Percentiles rank a stretch among this genome's conserved stretches.
Conservation (phyloP, 257 asterid species). For the Petunia secreta region DNA sequence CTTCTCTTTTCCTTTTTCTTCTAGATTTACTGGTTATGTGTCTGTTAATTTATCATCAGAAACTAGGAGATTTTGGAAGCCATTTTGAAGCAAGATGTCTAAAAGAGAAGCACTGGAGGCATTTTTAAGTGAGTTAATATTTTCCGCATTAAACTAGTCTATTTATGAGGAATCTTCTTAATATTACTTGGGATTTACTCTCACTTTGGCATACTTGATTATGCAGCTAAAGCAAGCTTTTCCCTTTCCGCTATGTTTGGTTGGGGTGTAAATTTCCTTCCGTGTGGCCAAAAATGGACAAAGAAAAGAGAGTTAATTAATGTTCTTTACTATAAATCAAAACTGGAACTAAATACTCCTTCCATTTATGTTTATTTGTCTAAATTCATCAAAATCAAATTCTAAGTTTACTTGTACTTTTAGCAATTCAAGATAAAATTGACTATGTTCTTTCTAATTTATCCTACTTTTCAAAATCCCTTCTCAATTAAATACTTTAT, state of each 20-base stretch:
- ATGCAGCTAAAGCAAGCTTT: background rate
- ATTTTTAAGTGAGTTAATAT: background rate
- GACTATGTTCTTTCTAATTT: too few relatives aligned
- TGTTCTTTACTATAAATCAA: too few relatives aligned
- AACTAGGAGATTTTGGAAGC: slow-evolving; percentile 22
- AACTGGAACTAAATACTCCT: too few relatives aligned
- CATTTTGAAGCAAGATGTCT: slow-evolving; percentile 18
- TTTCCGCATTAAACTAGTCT: background rate
- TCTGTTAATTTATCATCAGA: background rate
- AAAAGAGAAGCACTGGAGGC: background rate
- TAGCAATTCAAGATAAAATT: too few relatives aligned
- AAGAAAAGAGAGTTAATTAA: too few relatives aligned
- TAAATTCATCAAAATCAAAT: too few relatives aligned
- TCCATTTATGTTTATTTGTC: too few relatives aligned
- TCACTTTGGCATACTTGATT: background rate
- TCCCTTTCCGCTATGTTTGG: background rate
- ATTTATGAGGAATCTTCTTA: background rate
- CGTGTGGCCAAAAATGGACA: too few relatives aligned
- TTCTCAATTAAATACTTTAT: too few relatives aligned
- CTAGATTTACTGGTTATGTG: slow-evolving; percentile 6
- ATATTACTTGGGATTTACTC: background rate
- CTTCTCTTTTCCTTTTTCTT: background rate
- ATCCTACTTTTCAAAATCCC: too few relatives aligned
- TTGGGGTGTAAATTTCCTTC: too few relatives aligned
- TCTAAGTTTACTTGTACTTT: too few relatives aligned